Evolutionary conservation across 192 early-diverging fungal species (phyloP), one percentile per base, ranked within the genome.

Genomic region (Umbelopsis sp.): DNA sequence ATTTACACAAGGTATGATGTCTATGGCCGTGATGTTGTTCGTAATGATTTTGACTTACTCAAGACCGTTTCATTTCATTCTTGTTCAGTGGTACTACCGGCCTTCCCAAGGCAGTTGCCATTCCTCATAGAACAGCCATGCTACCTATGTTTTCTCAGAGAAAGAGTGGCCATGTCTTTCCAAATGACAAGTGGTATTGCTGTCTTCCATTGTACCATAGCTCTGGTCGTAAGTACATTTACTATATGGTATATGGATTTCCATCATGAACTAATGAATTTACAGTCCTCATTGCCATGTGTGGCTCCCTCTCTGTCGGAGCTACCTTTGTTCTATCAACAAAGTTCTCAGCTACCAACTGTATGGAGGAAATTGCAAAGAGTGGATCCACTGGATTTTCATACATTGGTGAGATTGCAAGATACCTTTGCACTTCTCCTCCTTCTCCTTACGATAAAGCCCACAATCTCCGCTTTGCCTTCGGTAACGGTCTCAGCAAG

Each of bases 321-420:
- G 55, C 25, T 33, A 61, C 55, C 0, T 61, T 61, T 18, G 30
- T 61, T 35, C 13, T 61, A 30, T 61, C 55, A 6, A 61, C 55
- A 1, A 61, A 61, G 30, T 61, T 61, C 55, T 61, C 55, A 12
- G 25, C 55, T 35, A 61, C 55, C 25, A 61, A 61, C 30, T 61
- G 55, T n/a, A 61, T 61, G 55, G 55, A 61, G 15, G 55, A 61
- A 13, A 61, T 61, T 16, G 11, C 55, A 7, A 61, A 61, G 33
- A 35, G 25, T 18, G 15, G 5, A 4, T 11, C 55, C 55, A 61
- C 55, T 13, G 55, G 55, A 46, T 78, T 66, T 4, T 78, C 85
- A 30, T 87, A 88, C 49, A 86, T 89, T 71, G 87, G 88, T 23
- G 88, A 90, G 51, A 72, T 90, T 16, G 82, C 81, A 33, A 76